These are phyloP conservation scores for Yamadazyma phyllophila DNA, from an alignment of 805 yeast species.

Conservation along the genomic window DNA sequence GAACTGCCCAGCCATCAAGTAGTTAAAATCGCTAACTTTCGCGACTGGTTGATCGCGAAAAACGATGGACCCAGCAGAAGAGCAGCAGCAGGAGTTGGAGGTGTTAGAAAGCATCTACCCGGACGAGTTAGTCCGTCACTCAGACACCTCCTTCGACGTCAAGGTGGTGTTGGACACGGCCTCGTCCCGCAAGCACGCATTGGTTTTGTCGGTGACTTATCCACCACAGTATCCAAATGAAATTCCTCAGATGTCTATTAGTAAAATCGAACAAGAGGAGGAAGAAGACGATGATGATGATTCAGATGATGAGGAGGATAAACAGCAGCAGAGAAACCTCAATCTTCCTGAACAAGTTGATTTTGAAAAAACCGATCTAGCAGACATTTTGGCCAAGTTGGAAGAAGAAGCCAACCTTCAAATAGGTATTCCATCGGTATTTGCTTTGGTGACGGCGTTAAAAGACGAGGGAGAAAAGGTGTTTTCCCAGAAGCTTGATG, in stretches of 20 bases:
- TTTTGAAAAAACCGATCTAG: slow-evolving; percentile 50
- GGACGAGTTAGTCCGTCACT: slow-evolving; percentile 62
- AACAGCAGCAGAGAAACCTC: slow-evolving; percentile 43
- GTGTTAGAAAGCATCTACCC: slow-evolving; percentile 91
- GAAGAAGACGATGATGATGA: slow-evolving; percentile 28
- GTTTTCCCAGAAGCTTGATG: slow-evolving; percentile 47
- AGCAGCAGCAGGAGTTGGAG: slow-evolving; percentile 86
- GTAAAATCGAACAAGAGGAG: slow-evolving; percentile 28
- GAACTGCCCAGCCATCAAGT: background rate
- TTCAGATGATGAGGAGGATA: slow-evolving; percentile 39
- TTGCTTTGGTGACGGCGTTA: slow-evolving; percentile 69
- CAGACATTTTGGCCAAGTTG: slow-evolving; percentile 37
- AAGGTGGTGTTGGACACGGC: slow-evolving; percentile 65
- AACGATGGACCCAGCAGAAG: slow-evolving; percentile 74
- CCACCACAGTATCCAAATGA: slow-evolving; percentile 83
- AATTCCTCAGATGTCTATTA: slow-evolving; percentile 57
- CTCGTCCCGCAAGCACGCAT: slow-evolving; percentile 54
- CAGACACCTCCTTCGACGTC: slow-evolving; percentile 47
- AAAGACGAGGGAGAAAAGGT: slow-evolving; percentile 78
- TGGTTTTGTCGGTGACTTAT: slow-evolving; percentile 61
- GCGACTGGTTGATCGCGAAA: background rate
- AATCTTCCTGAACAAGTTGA: slow-evolving; percentile 58
- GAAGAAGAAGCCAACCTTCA: slow-evolving; percentile 69
- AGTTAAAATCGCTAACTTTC: background rate
- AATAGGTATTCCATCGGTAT: slow-evolving; percentile 89